Base-by-base conservation (phyloP, 2,329 filamentous ascomycete genomes). In the Neophaeococcomyces mojaviensis region DNA sequence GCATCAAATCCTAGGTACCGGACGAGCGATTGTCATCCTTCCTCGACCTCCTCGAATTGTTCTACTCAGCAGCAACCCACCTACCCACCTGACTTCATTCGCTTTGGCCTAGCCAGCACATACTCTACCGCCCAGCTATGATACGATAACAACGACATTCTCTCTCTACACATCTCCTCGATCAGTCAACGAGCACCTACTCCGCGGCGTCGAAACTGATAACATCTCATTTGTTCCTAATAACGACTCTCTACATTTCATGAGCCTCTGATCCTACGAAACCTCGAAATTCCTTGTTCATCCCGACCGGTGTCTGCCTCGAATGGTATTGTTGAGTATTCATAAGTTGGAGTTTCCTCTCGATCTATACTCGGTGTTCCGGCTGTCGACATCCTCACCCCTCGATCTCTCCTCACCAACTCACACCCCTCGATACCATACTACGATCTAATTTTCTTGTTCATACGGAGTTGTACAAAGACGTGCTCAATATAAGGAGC, bases 211-310 rank as follows among this genome's bases (percentile, higher is more conserved):
- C 28, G 47, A 49, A n/a, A 53, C 44, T 40, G 50, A 49, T 39
- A 13, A 46, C 43, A 43, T 47, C 49, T 51, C 50, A 39, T 44
- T 51, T 55, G 49, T 44, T 50, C 48, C 51, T 47, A 48, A 49
- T 52, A 31, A 55, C 55, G 55, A 57, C 53, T 46, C 44, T 42
- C 42, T 43, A 46, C 44, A 50, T 37, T 55, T 52, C 50, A 57
- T 57, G 55, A 57, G 51, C 51, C 52, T 55, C 53, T 54, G 55
- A 54, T 37, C 42, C 37, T 42, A 49, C 55, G 53, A 55, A 52
- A 54, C 51, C n/a, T 49, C 50, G 55, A 53, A 54, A 51, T 55
- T 55, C 41, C 46, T 47, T 44, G 46, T 24, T 49, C 44, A 39
- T 49, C 39, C 24, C 43, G 44, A 39, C 47, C 47, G 36, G 46